Base-by-base conservation (phyloP, 495 filamentous ascomycete species). In the Penicillium tannophilum region DNA sequence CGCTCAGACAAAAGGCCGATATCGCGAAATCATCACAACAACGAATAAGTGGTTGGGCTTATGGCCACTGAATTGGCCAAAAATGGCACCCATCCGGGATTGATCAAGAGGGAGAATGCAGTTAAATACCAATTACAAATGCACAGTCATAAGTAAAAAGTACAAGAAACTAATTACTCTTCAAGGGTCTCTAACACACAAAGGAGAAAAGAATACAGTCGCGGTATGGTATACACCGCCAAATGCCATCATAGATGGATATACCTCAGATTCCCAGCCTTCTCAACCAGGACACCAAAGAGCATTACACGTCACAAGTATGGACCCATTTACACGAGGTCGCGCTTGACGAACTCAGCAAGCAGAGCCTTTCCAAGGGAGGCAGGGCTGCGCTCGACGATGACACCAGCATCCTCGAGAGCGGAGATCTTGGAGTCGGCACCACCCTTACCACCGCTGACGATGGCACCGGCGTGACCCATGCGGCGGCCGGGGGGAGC, bases 391-490 rank as follows among this genome's bases (percentile, higher is more conserved):
- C 94, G 86, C 86, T 98, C 94, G 41, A 99, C 94, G 68, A 97
- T 82, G 58, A 97, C 94, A 72, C 94, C 94, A 52, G 95, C 95
- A 62, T 84, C 83, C 79, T 98, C 90, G 35, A 99, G 86, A 56
- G 94, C 94, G 66, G 85, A 77, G 76, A 99, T 99, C 87, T 99
- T 99, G 61, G 91, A 95, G 78, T 97, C 90, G 54, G 94, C 94
- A 70, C 90, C 94, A 70, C 94, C 94, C 86, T 97, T 97, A 58
- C 94, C 94, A 66, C 94, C 94, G 64, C 90, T 90, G 50, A 99
- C 93, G 71, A 99, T 99, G 67, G 94, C 94, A 76, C 88, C 94
- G 64, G 94, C 94, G 82, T 99, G 94, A 63, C 94, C 94, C 94
- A 98, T 99, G 70, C 94, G 88, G 69, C 94, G 85, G 71, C 94